A percentile compares a stretch with the other conserved stretches of the same genome.
phyloP scores from a whole-genome alignment of 768 basidiomycete species.

The Amyloporia xantha region DNA sequence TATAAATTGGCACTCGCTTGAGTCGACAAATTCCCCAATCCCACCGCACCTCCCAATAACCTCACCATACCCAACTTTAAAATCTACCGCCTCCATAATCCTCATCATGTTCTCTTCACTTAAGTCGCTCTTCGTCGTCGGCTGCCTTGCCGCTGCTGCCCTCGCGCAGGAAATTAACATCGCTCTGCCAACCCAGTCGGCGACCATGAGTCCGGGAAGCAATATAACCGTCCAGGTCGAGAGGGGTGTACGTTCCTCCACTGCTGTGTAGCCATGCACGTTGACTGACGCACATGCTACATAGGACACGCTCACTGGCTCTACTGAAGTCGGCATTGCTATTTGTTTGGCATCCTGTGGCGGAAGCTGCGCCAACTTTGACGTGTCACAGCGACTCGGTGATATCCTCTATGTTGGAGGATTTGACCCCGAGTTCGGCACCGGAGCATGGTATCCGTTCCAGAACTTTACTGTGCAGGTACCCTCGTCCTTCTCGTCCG shows the following conservation, averaged over 20 bases:
- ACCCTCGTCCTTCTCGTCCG: slow-evolving; percentile 10
- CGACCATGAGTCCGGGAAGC: slow-evolving; percentile 19
- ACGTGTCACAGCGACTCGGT: slow-evolving; percentile 21
- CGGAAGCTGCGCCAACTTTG: slow-evolving; percentile 14
- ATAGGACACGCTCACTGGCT: slow-evolving; percentile 21
- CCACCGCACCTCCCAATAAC: background rate
- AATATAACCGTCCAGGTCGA: slow-evolving; percentile 29
- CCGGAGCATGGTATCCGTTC: slow-evolving; percentile 12
- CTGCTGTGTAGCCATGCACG: too few relatives aligned
- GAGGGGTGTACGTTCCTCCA: slow-evolving; percentile 23
- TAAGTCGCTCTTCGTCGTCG: slow-evolving; percentile 13
- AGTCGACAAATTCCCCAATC: background rate
- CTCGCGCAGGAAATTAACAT: slow-evolving; percentile 28
- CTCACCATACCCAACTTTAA: background rate
- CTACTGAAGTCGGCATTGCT: slow-evolving; percentile 28
- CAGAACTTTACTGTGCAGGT: slow-evolving; percentile 25
- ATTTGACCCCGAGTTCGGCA: slow-evolving; percentile 20
- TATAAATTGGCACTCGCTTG: background rate
- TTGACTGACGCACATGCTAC: too few relatives aligned
- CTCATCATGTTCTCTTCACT: slow-evolving; percentile 2
- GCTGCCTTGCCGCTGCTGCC: slow-evolving; percentile 15
- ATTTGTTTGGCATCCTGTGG: slow-evolving; percentile 26
- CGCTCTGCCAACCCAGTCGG: slow-evolving; percentile 20
- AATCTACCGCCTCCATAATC: background rate
- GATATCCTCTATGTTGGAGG: slow-evolving; percentile 24